Evolutionary conservation across 768 basidiomycete genomes (phyloP).

Genomic region (Calvatia gigantea): DNA sequence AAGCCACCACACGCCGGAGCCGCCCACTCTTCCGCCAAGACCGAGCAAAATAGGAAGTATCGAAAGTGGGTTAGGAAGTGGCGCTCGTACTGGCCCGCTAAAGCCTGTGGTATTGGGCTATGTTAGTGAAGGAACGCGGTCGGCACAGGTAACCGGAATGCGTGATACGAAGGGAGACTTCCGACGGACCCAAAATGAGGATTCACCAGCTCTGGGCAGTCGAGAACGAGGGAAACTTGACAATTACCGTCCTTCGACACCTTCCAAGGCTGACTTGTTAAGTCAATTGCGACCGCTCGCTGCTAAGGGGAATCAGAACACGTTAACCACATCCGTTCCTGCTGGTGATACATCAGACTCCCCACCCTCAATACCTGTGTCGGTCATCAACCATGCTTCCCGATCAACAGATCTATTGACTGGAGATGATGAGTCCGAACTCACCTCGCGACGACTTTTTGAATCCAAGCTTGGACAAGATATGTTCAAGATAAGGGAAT

Average conservation of each 20-base stretch:
- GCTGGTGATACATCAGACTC: not conserved
- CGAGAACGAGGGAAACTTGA: not conserved
- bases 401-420: constrained; percentile 69
- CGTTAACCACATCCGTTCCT: not conserved
- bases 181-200: constrained; percentile 3
- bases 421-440: constrained; percentile 49
- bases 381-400: constrained; percentile 20
- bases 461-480: constrained; percentile 23
- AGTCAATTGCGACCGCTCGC: not conserved
- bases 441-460: constrained; percentile 5
- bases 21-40: not conserved
- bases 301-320: not conserved
- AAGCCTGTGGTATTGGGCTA: constrained; percentile 21
- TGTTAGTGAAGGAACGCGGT: constrained; percentile 40
- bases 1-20: not conserved
- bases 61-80: constrained; percentile 16
- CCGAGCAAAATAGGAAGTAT: constrained; percentile 10
- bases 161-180: constrained; percentile 31
- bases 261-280: not conserved
- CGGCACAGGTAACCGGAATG: constrained; percentile 59
- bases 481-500: constrained; percentile 56
- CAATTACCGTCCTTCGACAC: not conserved
- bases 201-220: not conserved
- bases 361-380: not conserved
- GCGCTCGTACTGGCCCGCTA: constrained; percentile 11